These are phyloP conservation scores for Cyberlindnera nakhonratchasimensis DNA, from an alignment of 805 yeast species.

Conservation along the genomic window DNA sequence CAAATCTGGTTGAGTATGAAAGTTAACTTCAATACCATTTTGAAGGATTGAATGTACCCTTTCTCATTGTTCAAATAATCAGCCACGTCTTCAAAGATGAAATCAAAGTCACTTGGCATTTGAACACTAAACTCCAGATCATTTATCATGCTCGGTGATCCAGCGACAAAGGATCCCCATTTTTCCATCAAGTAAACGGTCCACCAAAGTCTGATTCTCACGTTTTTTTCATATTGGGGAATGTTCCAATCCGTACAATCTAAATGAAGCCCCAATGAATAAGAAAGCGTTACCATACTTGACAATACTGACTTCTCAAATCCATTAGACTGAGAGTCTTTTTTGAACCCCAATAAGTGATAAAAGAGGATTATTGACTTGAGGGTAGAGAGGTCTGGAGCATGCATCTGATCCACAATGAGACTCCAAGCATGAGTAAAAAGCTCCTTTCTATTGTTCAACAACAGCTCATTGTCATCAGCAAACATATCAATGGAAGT, in stretches of 20 bases:
- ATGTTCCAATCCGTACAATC: constrained; percentile 15
- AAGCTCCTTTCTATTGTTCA: constrained; percentile 7
- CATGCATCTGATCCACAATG: constrained; percentile 10
- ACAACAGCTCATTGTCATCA: constrained; percentile 5
- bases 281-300: constrained; percentile 8
- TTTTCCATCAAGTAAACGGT: constrained; percentile 73
- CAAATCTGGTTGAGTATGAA: constrained; percentile 9
- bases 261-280: constrained; percentile 11
- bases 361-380: constrained; percentile 12
- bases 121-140: constrained; percentile 7
- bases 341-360: constrained; percentile 11
- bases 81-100: constrained; percentile 8
- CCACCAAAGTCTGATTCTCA: constrained; percentile 74
- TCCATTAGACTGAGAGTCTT: constrained; percentile 14
- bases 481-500: constrained; percentile 13
- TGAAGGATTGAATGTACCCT: constrained; percentile 3
- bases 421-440: constrained; percentile 9
- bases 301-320: constrained; percentile 12
- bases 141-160: constrained; percentile 12
- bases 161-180: constrained; percentile 15
- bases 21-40: constrained; percentile 7
- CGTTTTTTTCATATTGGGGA: constrained; percentile 12
- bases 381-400: constrained; percentile 14
- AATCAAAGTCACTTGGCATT: constrained; percentile 5
- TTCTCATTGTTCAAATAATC: constrained; percentile 7